Conservation (phyloP, 768 basidiomycete species). For the Tephrocybe sp. region DNA sequence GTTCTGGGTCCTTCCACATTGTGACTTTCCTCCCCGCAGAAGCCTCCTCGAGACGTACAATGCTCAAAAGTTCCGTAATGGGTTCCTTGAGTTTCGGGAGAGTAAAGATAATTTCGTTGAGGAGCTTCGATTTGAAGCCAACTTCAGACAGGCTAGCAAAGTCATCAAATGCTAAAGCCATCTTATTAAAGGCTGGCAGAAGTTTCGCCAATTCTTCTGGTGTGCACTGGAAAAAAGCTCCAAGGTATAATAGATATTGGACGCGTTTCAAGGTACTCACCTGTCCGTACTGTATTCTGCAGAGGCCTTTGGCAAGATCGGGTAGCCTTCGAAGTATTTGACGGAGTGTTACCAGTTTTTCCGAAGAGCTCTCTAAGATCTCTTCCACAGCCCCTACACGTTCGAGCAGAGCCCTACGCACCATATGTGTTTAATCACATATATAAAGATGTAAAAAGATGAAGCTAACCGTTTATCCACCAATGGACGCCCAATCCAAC, state of each 20-base stretch:
- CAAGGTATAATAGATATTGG: not conserved
- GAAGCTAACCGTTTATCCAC: slow-evolving; percentile 58
- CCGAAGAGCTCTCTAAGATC: slow-evolving; percentile 60
- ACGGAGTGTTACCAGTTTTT: slow-evolving; percentile 64
- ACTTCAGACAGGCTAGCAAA: slow-evolving; percentile 40
- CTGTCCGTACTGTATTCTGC: slow-evolving; percentile 88
- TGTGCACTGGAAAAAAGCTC: slow-evolving; percentile 51
- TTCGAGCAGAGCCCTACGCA: slow-evolving; percentile 61
- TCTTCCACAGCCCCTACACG: slow-evolving; percentile 86
- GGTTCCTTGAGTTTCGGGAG: slow-evolving; percentile 64
- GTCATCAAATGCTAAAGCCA: slow-evolving; percentile 60
- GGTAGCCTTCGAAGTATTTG: slow-evolving; percentile 73
- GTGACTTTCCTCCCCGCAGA: slow-evolving; percentile 61
- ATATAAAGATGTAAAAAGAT: not conserved
- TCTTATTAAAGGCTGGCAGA: slow-evolving; percentile 70
- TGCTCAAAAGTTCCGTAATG: slow-evolving; percentile 49
- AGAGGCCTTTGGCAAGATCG: slow-evolving; percentile 83
- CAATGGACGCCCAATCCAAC: slow-evolving; percentile 87
- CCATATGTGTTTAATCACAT: not conserved
- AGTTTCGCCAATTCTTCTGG: slow-evolving; percentile 79
- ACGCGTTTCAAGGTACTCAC: slow-evolving; percentile 36
- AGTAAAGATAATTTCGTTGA: slow-evolving; percentile 68
- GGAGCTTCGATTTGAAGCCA: slow-evolving; percentile 60
- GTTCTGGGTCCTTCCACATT: slow-evolving; percentile 60
- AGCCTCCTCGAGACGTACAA: slow-evolving; percentile 62